Conservation (phyloP, 371 early-diverging fungal genomes). For the Mortierella sp. region DNA sequence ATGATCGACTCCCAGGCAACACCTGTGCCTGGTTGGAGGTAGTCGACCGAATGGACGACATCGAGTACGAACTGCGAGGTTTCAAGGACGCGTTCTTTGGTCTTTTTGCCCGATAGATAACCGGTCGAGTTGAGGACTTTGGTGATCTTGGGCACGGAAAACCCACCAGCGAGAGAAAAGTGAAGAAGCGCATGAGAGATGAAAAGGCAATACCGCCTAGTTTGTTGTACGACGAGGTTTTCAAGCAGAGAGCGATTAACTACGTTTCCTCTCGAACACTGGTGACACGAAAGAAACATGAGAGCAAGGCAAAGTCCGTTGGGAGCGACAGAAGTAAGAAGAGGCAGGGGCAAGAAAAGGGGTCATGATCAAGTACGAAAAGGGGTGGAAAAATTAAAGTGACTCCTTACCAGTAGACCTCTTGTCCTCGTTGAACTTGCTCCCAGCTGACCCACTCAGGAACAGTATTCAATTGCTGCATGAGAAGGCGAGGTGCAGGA, state of each 20-base stretch:
- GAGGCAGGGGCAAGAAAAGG: background rate
- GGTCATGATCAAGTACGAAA: background rate
- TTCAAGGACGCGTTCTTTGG: constrained; percentile 30
- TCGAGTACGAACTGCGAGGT: constrained; percentile 32
- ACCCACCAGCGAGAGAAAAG: constrained; percentile 31
- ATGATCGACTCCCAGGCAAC: constrained; percentile 42
- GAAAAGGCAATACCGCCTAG: constrained; percentile 28
- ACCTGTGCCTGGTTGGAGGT: constrained; percentile 28
- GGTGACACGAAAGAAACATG: background rate
- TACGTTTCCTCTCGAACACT: background rate
- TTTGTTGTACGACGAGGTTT: background rate
- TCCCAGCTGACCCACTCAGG: constrained; percentile 51
- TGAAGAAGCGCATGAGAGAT: constrained; percentile 26
- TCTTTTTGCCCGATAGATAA: constrained; percentile 29
- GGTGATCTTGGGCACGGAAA: constrained; percentile 30
- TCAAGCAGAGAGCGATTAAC: background rate
- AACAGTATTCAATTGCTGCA: constrained; percentile 27
- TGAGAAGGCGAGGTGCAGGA: constrained; percentile 24
- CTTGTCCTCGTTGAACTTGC: constrained; percentile 23
- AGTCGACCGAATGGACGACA: constrained; percentile 22
- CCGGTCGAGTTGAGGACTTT: constrained; percentile 49
- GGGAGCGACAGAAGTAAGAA: background rate
- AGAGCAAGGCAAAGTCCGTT: background rate
- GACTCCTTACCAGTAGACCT: constrained; percentile 27
- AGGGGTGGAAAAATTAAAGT: background rate